Conservation (phyloP, 139 green algal genomes). For the Chlamydomonas eustigma region DNA sequence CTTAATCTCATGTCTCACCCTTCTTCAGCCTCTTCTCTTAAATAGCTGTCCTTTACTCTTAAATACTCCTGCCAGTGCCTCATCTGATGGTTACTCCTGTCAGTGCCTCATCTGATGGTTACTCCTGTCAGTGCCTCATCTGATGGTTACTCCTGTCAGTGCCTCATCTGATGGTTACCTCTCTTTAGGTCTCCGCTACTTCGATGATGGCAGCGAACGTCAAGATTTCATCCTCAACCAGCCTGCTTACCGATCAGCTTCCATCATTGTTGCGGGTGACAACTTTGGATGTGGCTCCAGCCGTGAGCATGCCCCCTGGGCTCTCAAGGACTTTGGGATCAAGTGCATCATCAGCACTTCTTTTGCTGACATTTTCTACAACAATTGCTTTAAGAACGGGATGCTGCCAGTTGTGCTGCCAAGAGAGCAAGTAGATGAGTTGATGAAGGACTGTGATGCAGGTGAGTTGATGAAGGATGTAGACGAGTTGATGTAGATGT, state of each 20-base stretch:
- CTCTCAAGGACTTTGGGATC: constrained; percentile 47
- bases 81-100: no score
- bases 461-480: neutral
- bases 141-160: neutral
- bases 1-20: no score
- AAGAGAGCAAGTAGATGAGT: constrained; percentile 16
- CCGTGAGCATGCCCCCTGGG: constrained; percentile 45
- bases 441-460: constrained; percentile 23
- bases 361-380: constrained; percentile 53
- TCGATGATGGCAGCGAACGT: constrained; percentile 29
- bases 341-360: constrained; percentile 40
- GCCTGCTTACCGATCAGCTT: constrained; percentile 16
- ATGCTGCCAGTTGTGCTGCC: constrained; percentile 45
- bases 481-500: no score
- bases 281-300: constrained; percentile 49
- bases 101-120: no score
- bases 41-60: no score
- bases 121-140: neutral
- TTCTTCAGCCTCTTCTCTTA: no score
- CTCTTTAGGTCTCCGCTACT: constrained; percentile 28
- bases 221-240: constrained; percentile 49
- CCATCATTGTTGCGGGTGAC: constrained; percentile 44
- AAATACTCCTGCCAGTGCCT: no score
- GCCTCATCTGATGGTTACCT: neutral
- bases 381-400: constrained; percentile 57